A percentile compares a stretch with the other conserved stretches of the same genome.
Conservation (phyloP, 2,329 filamentous ascomycete species). For the Dissoconium aciculare region DNA sequence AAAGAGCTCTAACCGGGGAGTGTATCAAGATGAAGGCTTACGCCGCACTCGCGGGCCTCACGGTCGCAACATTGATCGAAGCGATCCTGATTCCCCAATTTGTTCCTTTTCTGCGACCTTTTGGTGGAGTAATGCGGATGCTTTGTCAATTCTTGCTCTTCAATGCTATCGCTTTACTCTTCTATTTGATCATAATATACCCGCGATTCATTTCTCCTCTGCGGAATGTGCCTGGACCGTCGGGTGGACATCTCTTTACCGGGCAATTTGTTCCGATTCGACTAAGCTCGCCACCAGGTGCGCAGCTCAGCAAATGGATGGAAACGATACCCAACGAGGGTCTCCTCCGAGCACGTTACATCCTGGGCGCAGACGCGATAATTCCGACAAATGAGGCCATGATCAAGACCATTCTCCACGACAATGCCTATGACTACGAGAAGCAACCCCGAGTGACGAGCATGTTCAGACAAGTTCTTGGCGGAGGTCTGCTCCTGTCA, state of each 20-base stretch:
- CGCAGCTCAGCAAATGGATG: constrained; percentile 32
- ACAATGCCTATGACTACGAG: constrained; percentile 29
- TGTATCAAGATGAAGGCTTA: too few relatives aligned
- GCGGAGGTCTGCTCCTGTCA: constrained; percentile 1
- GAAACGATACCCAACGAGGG: constrained; percentile 37
- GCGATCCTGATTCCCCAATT: not conserved
- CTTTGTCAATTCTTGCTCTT: not conserved
- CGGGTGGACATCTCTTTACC: constrained; percentile 19
- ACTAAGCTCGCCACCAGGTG: constrained; percentile 21
- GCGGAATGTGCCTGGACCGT: constrained; percentile 37
- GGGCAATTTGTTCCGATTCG: constrained; percentile 15
- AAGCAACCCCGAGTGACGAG: constrained; percentile 18
- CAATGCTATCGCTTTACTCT: not conserved
- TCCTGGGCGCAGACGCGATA: constrained; percentile 29
- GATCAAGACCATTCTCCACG: constrained; percentile 28
- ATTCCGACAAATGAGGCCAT: constrained; percentile 27
- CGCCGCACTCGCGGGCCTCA: not conserved
- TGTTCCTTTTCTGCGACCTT: not conserved
- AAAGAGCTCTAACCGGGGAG: too few relatives aligned
- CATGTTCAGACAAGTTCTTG: not conserved
- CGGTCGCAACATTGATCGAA: not conserved
- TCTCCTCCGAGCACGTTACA: constrained; percentile 33
- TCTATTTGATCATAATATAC: not conserved
- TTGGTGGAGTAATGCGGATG: not conserved
- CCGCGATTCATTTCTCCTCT: constrained; percentile 26